phyloP scores from a whole-genome alignment of 2,329 filamentous ascomycete genomes.

The Aspergillus vadensis region DNA sequence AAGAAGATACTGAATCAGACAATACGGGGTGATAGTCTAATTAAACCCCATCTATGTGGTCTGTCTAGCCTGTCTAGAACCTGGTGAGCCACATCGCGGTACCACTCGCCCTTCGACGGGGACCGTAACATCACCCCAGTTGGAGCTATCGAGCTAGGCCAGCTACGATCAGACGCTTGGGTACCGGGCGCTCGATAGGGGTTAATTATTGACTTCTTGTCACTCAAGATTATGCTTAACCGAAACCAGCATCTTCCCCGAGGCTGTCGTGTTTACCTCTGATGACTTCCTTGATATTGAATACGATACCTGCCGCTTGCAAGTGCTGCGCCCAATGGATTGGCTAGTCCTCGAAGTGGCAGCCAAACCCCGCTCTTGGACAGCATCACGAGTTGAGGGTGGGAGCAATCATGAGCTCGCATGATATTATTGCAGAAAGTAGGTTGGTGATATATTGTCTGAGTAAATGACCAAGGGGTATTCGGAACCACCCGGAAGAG shows the following conservation, averaged over 20 bases:
- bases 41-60: not conserved
- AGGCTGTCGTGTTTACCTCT: not conserved
- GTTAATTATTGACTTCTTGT: not conserved
- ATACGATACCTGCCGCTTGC: not conserved
- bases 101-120: not conserved
- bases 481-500: not conserved
- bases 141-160: not conserved
- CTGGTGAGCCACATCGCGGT: not conserved
- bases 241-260: not conserved
- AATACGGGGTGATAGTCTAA: not conserved
- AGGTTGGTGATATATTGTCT: not conserved
- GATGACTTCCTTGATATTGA: not conserved
- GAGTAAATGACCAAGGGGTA: not conserved
- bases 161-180: not conserved
- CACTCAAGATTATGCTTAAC: not conserved
- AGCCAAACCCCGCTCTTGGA: not conserved
- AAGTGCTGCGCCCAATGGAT: not conserved
- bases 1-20: not conserved
- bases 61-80: not conserved
- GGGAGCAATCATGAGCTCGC: not conserved
- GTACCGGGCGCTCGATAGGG: not conserved
- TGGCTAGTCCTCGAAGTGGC: not conserved
- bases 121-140: not conserved
- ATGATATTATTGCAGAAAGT: not conserved
- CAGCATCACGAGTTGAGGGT: not conserved